A percentile compares a stretch with the other conserved stretches of the same genome.
Evolutionary conservation across 805 yeast species (phyloP).

Genomic region (Nakazawaea ambrosiae): DNA sequence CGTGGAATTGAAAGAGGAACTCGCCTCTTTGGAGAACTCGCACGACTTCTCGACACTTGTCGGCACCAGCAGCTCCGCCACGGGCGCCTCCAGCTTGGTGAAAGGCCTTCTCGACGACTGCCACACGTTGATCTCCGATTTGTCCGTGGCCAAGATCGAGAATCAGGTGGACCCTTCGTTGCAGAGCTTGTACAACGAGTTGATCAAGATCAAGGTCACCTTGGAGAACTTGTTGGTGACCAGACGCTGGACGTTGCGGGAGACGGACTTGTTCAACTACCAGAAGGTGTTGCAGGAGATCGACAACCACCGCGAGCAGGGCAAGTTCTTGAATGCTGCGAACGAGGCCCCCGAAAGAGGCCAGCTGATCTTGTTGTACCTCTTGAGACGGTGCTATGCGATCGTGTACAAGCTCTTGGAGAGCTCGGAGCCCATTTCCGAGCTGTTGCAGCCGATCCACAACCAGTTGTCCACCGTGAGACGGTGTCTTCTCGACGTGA

Average conservation of each 20-base stretch:
- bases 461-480: slow-evolving; percentile 91
- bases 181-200: slow-evolving; percentile 52
- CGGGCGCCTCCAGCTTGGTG: slow-evolving; percentile 36
- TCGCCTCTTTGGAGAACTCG: slow-evolving; percentile 35
- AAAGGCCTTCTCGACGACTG: slow-evolving; percentile 83
- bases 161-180: slow-evolving; percentile 42
- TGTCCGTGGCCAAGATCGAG: slow-evolving; percentile 32
- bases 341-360: slow-evolving; percentile 32
- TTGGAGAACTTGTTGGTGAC: slow-evolving; percentile 83
- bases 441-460: slow-evolving; percentile 87
- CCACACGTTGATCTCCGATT: slow-evolving; percentile 64
- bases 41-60: slow-evolving; percentile 37
- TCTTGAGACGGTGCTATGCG: slow-evolving; percentile 87
- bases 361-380: slow-evolving; percentile 59
- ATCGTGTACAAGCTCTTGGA: slow-evolving; percentile 83
- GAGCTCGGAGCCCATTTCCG: slow-evolving; percentile 92
- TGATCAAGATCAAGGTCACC: slow-evolving; percentile 60
- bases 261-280: slow-evolving; percentile 84
- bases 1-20: slow-evolving; percentile 27
- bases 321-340: slow-evolving; percentile 37
- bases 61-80: slow-evolving; percentile 15
- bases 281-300: slow-evolving; percentile 68
- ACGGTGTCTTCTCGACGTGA: slow-evolving; percentile 81
- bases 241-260: slow-evolving; percentile 95
- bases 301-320: slow-evolving; percentile 64